phyloP scores from a whole-genome alignment of 2,329 filamentous ascomycete species.

The Phialocephala subalpina region DNA sequence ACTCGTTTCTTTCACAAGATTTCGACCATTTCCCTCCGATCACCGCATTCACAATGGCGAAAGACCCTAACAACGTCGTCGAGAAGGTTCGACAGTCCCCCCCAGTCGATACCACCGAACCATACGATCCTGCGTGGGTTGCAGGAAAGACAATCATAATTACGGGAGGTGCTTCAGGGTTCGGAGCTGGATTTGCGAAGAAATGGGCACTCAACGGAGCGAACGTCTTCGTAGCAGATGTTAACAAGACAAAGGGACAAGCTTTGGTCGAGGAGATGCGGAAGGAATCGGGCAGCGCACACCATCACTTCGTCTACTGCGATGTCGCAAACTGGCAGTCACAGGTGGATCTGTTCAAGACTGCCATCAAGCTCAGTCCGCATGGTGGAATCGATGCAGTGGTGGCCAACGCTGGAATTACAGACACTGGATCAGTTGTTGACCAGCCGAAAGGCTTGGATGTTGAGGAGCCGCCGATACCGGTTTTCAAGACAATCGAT shows the following conservation, averaged over 20 bases:
- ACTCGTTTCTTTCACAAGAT: background rate
- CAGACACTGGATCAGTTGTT: slow-evolving; percentile 51
- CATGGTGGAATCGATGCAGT: slow-evolving; percentile 67
- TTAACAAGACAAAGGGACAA: slow-evolving; percentile 62
- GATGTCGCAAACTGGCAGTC: slow-evolving; percentile 72
- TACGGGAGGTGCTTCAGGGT: slow-evolving; percentile 69
- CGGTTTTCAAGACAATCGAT: slow-evolving; percentile 61
- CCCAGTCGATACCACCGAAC: slow-evolving; percentile 54
- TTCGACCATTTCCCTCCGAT: background rate
- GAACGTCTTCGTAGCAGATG: slow-evolving; percentile 69
- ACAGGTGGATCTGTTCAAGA: slow-evolving; percentile 69
- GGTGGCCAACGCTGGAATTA: slow-evolving; percentile 72
- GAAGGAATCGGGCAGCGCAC: slow-evolving; percentile 47
- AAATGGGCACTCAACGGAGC: slow-evolving; percentile 64
- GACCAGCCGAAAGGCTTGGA: slow-evolving; percentile 52
- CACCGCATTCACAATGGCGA: slow-evolving; percentile 15
- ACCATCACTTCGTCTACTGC: slow-evolving; percentile 65
- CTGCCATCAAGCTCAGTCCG: slow-evolving; percentile 60
- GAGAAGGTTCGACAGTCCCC: slow-evolving; percentile 36
- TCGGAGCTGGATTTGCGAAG: slow-evolving; percentile 62
- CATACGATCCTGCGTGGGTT: slow-evolving; percentile 55
- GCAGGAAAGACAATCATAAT: slow-evolving; percentile 66
- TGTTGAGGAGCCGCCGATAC: slow-evolving; percentile 54
- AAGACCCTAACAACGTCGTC: slow-evolving; percentile 33
- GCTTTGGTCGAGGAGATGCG: slow-evolving; percentile 61